Evolutionary conservation across 2,329 filamentous ascomycete genomes (phyloP), one percentile per base, ranked within the genome.

Genomic region (Diaporthe vaccinii): DNA sequence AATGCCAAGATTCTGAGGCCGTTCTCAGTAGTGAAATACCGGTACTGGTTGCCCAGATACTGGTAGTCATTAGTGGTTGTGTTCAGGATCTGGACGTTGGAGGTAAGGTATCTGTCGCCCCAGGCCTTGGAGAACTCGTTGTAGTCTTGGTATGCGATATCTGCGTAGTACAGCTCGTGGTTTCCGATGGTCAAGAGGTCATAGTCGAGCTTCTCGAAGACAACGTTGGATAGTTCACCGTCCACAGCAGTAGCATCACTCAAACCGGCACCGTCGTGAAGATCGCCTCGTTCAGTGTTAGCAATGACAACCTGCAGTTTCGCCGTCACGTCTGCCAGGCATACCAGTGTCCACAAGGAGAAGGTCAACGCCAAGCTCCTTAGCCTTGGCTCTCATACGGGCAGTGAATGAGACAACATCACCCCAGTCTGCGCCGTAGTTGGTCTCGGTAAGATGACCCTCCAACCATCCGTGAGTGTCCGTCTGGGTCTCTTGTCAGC

Each of bases 381-480:
- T 83, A 5, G 91, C 91, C 78, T 88, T 90, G 73, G 88, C 83
- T 81, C 89, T 90, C 89, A 93, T 91, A 76, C 87, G 87, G 68
- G 86, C 87, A 17, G 88, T 86, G 79, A 93, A 92, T 73, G 88
- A 88, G 57, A 90, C 89, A 81, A 89, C 92, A 80, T 93, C 91
- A 34, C 91, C 91, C 90, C 91, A 93, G 79, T 93, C 91, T 2
- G 90, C 91, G 55, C 91, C 90, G 76, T 92, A 92, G 79, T 91
- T 92, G 78, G 86, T 84, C 82, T 92, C 89, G 78, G 91, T 91
- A 77, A 92, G 80, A 79, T 91, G 89, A 4, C 89, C 89, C 78
- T 90, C 88, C 25, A 92, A 84, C 90, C 90, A 91, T 28, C 89
- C 89, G 79, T 91, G 90, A 0, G 89, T 91, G 77, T 92, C 90